Conservation (phyloP, 2,329 filamentous ascomycete species). For the Paecilomyces fulvus region DNA sequence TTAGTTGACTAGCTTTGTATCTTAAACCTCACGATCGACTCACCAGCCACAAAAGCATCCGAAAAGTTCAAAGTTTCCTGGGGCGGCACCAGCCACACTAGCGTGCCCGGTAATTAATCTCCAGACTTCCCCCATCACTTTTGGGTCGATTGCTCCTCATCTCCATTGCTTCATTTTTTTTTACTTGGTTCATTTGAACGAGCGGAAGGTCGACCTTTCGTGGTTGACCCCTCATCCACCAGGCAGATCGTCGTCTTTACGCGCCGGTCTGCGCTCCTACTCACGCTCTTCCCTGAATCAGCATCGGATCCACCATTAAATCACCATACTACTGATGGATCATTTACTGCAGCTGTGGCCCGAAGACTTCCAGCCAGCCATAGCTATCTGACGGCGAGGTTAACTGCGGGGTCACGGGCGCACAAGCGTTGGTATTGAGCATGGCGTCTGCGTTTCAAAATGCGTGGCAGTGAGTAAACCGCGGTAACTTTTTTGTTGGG, state of each 20-base stretch:
- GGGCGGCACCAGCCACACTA: slow-evolving; percentile 6
- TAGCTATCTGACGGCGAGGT: slow-evolving; percentile 51
- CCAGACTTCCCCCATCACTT: slow-evolving; percentile 1
- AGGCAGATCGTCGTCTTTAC: neutral
- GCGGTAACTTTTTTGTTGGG: slow-evolving; percentile 9
- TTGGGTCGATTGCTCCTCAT: neutral
- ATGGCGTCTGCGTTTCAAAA: slow-evolving; percentile 42
- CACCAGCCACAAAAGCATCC: slow-evolving; percentile 10
- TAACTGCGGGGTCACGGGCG: slow-evolving; percentile 42
- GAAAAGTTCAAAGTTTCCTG: slow-evolving; percentile 3
- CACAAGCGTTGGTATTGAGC: slow-evolving; percentile 15
- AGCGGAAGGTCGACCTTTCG: neutral
- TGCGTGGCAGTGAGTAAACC: slow-evolving; percentile 43
- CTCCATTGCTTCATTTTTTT: neutral
- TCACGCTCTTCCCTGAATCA: neutral
- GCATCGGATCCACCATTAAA: neutral
- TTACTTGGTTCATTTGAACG: neutral
- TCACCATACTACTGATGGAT: slow-evolving; percentile 43
- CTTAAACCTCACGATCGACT: neutral
- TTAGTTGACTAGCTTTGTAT: too few relatives aligned
- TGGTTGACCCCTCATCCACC: neutral
- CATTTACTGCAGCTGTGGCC: slow-evolving; percentile 40
- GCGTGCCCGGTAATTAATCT: slow-evolving; percentile 3
- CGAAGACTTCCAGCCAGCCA: slow-evolving; percentile 44
- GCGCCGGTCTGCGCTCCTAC: neutral